Base-by-base conservation (phyloP, 495 filamentous ascomycete species). In the Clavariopsis aquatica region DNA sequence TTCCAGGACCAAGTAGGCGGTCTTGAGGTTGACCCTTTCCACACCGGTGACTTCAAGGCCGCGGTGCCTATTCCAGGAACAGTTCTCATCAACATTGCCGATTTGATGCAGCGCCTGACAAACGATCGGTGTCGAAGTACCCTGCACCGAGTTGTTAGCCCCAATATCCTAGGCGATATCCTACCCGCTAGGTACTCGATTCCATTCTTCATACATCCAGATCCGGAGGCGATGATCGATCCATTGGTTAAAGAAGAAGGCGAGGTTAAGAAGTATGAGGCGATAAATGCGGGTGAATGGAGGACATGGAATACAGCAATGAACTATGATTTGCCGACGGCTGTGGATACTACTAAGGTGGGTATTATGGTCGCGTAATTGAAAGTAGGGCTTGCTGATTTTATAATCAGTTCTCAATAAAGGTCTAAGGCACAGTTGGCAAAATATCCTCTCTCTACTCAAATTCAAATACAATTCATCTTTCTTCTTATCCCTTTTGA, bases 1-100 rank as follows among this genome's bases (percentile, higher is more conserved):
- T 80, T 82, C 67, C 80, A 82, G 53, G 80, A 83, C 57, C 65
- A 49, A 0, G 69, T 73, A 0, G 76, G 80, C 15, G 81, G 81
- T 0, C 55, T 83, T 0, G 75, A 82, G 57, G 69, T 81, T 0
- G 74, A 81, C 17, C 59, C 49, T 15, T 54, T 45, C 22, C 59
- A 46, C 20, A 62, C 59, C 1, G 59, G 59, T 4, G 51, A 53
- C 9, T 62, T 53, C 34, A 53, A 62, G 17, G 3, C 59, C 52
- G 59, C 51, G 34, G 13, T 55, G 29, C 59, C 59, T 9, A 41
- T 62, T 17, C 29, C 28, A 5, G 59, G 59, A 15, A 55, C 59
- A 1, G 49, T 54, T 2, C 27, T 62, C 8, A 54, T 53, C 23
- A 62, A 62, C 31, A 62, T 62, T 17, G 59, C 49, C 4, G 59